Base-by-base conservation (phyloP, 257 asterid species). In the Capsicum pubescens region DNA sequence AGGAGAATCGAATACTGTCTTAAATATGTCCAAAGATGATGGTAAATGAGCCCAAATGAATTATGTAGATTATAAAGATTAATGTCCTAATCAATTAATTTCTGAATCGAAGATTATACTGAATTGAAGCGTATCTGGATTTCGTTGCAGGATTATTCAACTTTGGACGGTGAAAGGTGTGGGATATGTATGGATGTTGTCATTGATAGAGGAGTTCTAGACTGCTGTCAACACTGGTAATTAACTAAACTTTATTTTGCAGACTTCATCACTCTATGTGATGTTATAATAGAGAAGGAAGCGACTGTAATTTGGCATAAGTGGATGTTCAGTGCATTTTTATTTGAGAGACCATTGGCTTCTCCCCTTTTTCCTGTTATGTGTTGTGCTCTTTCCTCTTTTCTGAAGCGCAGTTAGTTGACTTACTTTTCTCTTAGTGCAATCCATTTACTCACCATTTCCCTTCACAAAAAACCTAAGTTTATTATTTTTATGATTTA, bases 221-320 rank as follows among this genome's bases (percentile, higher is more conserved):
- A 96, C 91, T 96, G 99, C 93, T 96, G 99, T 88, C 97, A 94
- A 80, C 99, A 96, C 79, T 96, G 99, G 99, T 96, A 91, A 80
- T 54, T 90, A 74, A 82, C 84, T 76, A 35, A 6, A 32, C 58
- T 16, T 66, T 46, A 15, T 81, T 81, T n/a, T 83, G 36, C 60
- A n/a, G 58, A 42, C 26, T 44, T 9, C 69, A 50, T 79, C 55
- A 13, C 67, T 83, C 35, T 9, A 4, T 2, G 8, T 48, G 81
- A 82, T 50, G 26, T n/a, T 32, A 13, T 9, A n/a, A 9, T 35
- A 56, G 35, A 48, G 35, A 56, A 66, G 71, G 35, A 70, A 15
- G 32, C 13, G 26, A 10, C 48, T 19, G 17, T 66, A 58, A 14
- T 80, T 80, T 17, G 26, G 7, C 48, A 32, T 55, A 35, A 21